A percentile compares a stretch with the other conserved stretches of the same genome.
These are phyloP conservation scores for Venturia pyrina DNA, from an alignment of 2,329 filamentous ascomycete genomes.

Conservation along the genomic window DNA sequence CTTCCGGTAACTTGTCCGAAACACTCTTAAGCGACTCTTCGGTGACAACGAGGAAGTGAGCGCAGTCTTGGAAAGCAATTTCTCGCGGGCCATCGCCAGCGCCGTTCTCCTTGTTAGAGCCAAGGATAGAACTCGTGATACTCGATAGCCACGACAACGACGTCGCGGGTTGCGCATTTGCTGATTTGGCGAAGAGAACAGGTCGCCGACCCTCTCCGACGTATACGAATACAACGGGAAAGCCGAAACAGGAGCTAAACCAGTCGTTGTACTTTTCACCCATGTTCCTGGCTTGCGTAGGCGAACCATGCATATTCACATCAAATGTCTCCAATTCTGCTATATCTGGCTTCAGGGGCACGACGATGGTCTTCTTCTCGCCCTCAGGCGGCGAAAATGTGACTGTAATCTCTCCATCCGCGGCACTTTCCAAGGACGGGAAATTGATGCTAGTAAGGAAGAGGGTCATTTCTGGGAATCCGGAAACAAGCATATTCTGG, in stretches of 20 bases:
- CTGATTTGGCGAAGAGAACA: conserved; percentile 24
- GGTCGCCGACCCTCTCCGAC: conserved; percentile 31
- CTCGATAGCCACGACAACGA: conserved; percentile 23
- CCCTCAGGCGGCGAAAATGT: conserved; percentile 26
- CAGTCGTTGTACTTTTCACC: conserved; percentile 30
- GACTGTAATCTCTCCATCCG: conserved; percentile 28
- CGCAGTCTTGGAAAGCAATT: conserved; percentile 64
- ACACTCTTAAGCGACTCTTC: conserved; percentile 61
- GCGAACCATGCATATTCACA: conserved; percentile 34
- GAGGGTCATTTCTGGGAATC: conserved; percentile 30
- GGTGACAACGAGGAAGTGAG: conserved; percentile 64
- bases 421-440: conserved; percentile 18
- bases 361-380: conserved; percentile 18
- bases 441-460: conserved; percentile 30
- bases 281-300: conserved; percentile 35
- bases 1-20: conserved; percentile 31
- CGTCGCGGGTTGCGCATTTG: conserved; percentile 13
- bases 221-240: conserved; percentile 32
- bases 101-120: conserved; percentile 14
- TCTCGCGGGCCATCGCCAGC: conserved; percentile 8
- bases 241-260: conserved; percentile 36
- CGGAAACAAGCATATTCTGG: conserved; percentile 33
- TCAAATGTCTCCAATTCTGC: conserved; percentile 26
- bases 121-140: conserved; percentile 11
- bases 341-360: conserved; percentile 32